A percentile compares a stretch with the other conserved stretches of the same genome.
These are phyloP conservation scores for Hygrocybe punicea DNA, from an alignment of 768 basidiomycete species.

Conservation along the genomic window DNA sequence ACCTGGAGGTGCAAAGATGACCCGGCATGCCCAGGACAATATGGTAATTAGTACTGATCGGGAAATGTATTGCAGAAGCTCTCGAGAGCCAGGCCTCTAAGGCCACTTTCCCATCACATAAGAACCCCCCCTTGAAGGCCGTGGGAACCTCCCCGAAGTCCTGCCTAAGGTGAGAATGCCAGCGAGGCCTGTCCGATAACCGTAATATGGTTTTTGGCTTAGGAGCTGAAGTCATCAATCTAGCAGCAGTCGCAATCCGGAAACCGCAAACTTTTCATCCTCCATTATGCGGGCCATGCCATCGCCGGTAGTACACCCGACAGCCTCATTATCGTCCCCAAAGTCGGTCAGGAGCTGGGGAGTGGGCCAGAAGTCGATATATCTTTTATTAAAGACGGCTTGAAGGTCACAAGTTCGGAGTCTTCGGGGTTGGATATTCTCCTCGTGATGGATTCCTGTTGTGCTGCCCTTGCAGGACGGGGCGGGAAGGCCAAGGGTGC, in stretches of 20 bases:
- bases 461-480: slow-evolving; percentile 16
- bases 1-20: no score
- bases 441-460: slow-evolving; percentile 13
- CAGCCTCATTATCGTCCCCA: slow-evolving; percentile 10
- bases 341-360: slow-evolving; percentile 12
- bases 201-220: slow-evolving; percentile 1
- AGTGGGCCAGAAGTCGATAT: slow-evolving; percentile 6
- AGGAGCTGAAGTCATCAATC: slow-evolving; percentile 3
- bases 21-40: no score
- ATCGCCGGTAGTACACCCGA: slow-evolving; percentile 10
- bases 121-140: no score
- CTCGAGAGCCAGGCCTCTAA: no score
- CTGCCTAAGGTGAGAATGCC: no score
- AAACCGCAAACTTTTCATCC: slow-evolving; percentile 12
- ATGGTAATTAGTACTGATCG: no score
- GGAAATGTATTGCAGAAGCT: no score
- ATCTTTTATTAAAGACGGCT: slow-evolving; percentile 4
- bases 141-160: no score
- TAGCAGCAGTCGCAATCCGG: slow-evolving; percentile 8
- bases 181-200: slow-evolving; percentile 8
- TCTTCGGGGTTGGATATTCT: slow-evolving; percentile 14
- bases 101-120: no score
- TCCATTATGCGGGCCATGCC: slow-evolving; percentile 12
- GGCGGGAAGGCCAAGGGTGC: slow-evolving; percentile 14
- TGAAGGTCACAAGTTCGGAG: slow-evolving; percentile 8